Conservation (phyloP, 495 filamentous ascomycete genomes). For the Penicillium pancosmium region DNA sequence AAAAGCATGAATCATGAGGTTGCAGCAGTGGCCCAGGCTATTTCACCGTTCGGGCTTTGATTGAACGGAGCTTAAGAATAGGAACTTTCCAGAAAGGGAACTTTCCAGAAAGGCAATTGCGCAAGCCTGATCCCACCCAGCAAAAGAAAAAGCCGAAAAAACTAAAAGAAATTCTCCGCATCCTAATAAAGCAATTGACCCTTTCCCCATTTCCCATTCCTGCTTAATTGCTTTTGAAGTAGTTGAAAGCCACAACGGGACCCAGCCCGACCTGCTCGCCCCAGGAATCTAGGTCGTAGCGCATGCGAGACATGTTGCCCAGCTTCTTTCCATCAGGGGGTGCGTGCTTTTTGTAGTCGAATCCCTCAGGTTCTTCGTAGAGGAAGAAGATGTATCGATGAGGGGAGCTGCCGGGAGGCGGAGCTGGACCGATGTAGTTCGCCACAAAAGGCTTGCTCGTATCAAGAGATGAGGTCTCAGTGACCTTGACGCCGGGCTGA, state of each 20-base stretch:
- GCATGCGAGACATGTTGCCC: slow-evolving; percentile 43
- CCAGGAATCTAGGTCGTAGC: slow-evolving; percentile 54
- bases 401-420: slow-evolving; percentile 51
- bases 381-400: slow-evolving; percentile 62
- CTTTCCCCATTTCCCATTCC: not conserved
- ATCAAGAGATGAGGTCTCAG: slow-evolving; percentile 20
- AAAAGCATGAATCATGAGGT: not conserved
- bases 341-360: slow-evolving; percentile 47
- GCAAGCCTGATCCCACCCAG: not conserved
- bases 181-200: not conserved
- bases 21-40: not conserved
- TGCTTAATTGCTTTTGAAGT: slow-evolving; percentile 47
- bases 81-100: too few species aligned
- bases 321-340: slow-evolving; percentile 46
- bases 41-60: not conserved
- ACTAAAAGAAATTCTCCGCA: not conserved
- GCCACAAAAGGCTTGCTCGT: slow-evolving; percentile 36
- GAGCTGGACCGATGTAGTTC: slow-evolving; percentile 53
- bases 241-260: slow-evolving; percentile 54
- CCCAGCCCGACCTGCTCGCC: slow-evolving; percentile 51
- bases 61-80: not conserved
- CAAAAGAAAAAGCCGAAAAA: not conserved
- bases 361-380: slow-evolving; percentile 56
- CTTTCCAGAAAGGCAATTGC: too few species aligned
- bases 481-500: slow-evolving; percentile 45